phyloP scores from a whole-genome alignment of 306 rosid genomes.

The Cicer chorassanicum region DNA sequence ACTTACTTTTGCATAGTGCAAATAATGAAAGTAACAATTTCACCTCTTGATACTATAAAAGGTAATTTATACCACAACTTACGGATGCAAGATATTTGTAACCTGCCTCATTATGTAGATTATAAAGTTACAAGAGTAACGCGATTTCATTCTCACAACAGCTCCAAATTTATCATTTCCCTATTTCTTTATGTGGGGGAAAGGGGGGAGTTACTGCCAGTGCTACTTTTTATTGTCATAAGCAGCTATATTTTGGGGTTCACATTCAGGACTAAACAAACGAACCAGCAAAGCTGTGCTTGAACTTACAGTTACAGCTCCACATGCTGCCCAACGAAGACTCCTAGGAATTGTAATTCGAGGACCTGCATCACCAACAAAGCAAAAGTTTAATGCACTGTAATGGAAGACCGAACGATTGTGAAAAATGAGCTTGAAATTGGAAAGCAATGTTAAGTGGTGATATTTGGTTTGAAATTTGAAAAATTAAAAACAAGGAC shows the following conservation, averaged over 20 bases:
- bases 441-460: conserved; percentile 14
- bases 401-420: conserved; percentile 6
- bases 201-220: background rate
- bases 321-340: conserved; percentile 90
- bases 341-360: conserved; percentile 81
- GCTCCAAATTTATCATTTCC: background rate
- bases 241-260: conserved; percentile 94
- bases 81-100: background rate
- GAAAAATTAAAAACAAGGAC: background rate
- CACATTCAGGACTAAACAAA: conserved; percentile 91
- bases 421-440: background rate
- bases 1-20: background rate
- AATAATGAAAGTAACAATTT: background rate
- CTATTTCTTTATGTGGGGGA: background rate
- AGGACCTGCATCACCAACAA: conserved; percentile 68
- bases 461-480: background rate
- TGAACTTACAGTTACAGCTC: conserved; percentile 76
- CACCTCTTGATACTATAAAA: conserved; percentile 4
- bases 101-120: conserved; percentile 1
- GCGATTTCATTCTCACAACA: conserved; percentile 19
- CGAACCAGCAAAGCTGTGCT: conserved; percentile 86
- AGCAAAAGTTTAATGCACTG: conserved; percentile 15
- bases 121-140: conserved; percentile 3
- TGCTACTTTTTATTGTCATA: conserved; percentile 71
- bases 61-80: conserved; percentile 13